Evolutionary conservation across 2,329 filamentous ascomycete genomes (phyloP).

Genomic region (Botrytis elliptica): DNA sequence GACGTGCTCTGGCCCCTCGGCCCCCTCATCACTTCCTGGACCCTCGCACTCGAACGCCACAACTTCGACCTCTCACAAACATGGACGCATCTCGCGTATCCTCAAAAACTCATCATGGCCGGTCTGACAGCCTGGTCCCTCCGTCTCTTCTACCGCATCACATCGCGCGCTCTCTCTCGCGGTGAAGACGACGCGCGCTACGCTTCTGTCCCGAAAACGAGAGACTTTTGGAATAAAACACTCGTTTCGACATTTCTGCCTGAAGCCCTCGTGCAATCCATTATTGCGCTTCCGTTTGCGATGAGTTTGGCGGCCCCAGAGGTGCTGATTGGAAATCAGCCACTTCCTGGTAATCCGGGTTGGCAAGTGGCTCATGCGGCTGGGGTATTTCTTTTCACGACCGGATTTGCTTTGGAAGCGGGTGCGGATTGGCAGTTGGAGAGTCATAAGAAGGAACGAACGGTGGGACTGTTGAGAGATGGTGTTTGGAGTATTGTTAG

Average conservation of each 20-base stretch:
- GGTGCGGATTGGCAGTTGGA: conserved; percentile 24
- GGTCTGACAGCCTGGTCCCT: conserved; percentile 23
- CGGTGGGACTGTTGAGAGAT: conserved; percentile 9
- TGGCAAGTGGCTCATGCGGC: conserved; percentile 18
- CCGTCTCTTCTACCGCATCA: conserved; percentile 21
- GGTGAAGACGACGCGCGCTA: conserved; percentile 24
- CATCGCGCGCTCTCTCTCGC: conserved; percentile 18
- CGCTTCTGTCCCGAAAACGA: neutral
- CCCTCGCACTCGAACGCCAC: conserved; percentile 21
- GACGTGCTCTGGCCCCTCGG: conserved; percentile 24
- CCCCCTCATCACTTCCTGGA: conserved; percentile 23
- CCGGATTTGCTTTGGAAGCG: conserved; percentile 24
- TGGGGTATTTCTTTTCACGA: conserved; percentile 21
- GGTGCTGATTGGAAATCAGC: conserved; percentile 4
- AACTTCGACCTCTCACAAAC: conserved; percentile 19
- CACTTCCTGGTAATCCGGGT: conserved; percentile 15
- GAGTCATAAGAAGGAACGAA: conserved; percentile 9
- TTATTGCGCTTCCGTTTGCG: conserved; percentile 23
- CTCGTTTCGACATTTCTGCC: conserved; percentile 22
- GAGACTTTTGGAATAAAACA: conserved; percentile 23
- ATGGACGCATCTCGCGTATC: conserved; percentile 18
- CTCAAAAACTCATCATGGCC: conserved; percentile 23
- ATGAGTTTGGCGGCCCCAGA: conserved; percentile 17
- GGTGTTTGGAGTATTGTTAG: conserved; percentile 26
- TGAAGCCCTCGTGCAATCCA: conserved; percentile 23